Base-by-base conservation (phyloP, 768 basidiomycete genomes). In the Suillus subalutaceus region DNA sequence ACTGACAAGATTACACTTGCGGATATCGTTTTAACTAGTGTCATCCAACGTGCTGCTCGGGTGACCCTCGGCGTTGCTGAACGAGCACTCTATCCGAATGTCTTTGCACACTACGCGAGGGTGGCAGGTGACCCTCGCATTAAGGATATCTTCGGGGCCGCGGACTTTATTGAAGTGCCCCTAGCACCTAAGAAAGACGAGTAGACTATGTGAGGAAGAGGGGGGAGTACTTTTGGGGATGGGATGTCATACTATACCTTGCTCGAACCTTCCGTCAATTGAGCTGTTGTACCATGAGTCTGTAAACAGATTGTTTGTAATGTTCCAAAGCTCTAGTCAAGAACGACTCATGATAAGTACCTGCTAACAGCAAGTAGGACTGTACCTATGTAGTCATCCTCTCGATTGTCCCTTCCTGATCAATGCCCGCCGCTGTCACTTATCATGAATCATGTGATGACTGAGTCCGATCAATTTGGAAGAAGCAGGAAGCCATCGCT, bases 291-390 rank as follows among this genome's bases (percentile, higher is more conserved):
- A 30, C 32, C 18, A 32, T 20, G 10, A 38, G 15, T 4, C 9
- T 59, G 58, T 9, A 18, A 30, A 10, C 6, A 43, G 30, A 12
- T 6, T 20, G 16, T 59, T 26, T 16, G 16, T 26, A 52, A 18
- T 18, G 9, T 58, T 16, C 43, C 10, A 13, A 38, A 4, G 6
- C 18, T 13, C 26, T 60, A 20, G 40, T 26, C 26, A 20, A 43
- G 6, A 16, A 26, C 16, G 26, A 26, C 26, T 41, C 26, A 18
- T 8, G 38, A 38, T 16, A 15, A 13, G 18, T 7, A 59, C 58
- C 16, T 40, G 20, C 23, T 9, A 40, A 96, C 91, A 71, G 74
- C 91, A 97, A 1, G 94, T 97, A 72, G 97, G 75, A 77, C 93
- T 96, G 63, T 91, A 87, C 73, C 94, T 79, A 6, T 50, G 48